A percentile compares a stretch with the other conserved stretches of the same genome.
These are phyloP conservation scores for Erythrobasidium hasegawianum DNA, from an alignment of 1,284 basidiomycete species.

Conservation along the genomic window DNA sequence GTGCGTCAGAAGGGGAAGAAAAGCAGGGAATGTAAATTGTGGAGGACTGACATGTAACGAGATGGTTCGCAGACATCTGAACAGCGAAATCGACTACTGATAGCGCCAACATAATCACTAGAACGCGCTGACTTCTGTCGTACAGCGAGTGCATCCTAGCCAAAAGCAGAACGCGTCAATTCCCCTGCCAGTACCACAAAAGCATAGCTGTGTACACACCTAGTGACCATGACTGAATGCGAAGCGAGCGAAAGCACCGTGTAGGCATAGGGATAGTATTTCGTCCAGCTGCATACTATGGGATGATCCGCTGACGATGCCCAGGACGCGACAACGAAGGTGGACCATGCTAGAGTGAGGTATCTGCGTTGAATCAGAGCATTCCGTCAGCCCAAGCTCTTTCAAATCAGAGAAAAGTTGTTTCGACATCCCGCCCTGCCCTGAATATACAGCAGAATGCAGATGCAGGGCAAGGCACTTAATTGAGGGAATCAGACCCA, in stretches of 20 bases:
- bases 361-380: no score
- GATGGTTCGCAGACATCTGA: slow-evolving; percentile 32
- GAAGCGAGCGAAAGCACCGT: slow-evolving; percentile 12
- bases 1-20: neutral
- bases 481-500: no score
- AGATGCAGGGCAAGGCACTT: no score
- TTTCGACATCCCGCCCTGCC: no score
- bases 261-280: slow-evolving; percentile 27
- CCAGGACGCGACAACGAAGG: slow-evolving; percentile 30
- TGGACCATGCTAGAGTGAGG: slow-evolving; percentile 24
- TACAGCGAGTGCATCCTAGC: slow-evolving; percentile 32
- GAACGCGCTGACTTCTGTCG: neutral
- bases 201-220: neutral
- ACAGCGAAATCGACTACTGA: slow-evolving; percentile 27
- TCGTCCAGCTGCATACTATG: slow-evolving; percentile 18
- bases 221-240: slow-evolving; percentile 29
- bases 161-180: neutral
- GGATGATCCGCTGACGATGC: slow-evolving; percentile 6
- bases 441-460: no score
- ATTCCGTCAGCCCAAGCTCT: no score
- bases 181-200: neutral
- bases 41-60: slow-evolving; percentile 5
- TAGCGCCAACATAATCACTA: slow-evolving; percentile 18
- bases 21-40: neutral
- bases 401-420: no score